Conservation (phyloP, 257 asterid species). For the Solanum lignicaule region DNA sequence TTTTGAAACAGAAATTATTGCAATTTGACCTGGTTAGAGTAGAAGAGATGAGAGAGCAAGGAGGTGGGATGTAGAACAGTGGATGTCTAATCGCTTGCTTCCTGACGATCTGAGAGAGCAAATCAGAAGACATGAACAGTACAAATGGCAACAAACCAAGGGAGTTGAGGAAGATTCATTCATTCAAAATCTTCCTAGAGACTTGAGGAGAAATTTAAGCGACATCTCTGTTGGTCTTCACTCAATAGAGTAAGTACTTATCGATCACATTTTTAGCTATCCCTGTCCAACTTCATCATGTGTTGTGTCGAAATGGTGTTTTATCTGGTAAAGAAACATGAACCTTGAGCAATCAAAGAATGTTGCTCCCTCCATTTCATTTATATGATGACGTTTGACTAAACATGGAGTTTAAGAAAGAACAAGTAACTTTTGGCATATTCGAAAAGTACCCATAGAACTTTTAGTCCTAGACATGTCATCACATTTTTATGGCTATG, state of each 20-base stretch:
- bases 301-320: not conserved
- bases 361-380: not conserved
- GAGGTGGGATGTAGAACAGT: not conserved
- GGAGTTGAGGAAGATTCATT: not conserved
- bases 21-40: not conserved
- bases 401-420: not conserved
- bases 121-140: not conserved
- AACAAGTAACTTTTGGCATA: not conserved
- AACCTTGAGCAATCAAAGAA: not conserved
- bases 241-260: not conserved
- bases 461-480: not conserved
- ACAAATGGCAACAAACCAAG: not conserved
- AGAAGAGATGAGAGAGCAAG: not conserved
- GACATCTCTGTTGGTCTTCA: not conserved
- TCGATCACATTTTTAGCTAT: not conserved
- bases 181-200: not conserved
- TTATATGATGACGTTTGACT: not conserved
- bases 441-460: not conserved
- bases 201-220: not conserved
- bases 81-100: not conserved
- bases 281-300: not conserved
- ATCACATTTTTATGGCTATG: not conserved
- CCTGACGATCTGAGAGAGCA: not conserved
- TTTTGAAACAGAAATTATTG: not conserved
- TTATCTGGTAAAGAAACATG: not conserved